These are phyloP conservation scores for Peziza echinospora DNA, from an alignment of 495 filamentous ascomycete genomes.

Conservation along the genomic window DNA sequence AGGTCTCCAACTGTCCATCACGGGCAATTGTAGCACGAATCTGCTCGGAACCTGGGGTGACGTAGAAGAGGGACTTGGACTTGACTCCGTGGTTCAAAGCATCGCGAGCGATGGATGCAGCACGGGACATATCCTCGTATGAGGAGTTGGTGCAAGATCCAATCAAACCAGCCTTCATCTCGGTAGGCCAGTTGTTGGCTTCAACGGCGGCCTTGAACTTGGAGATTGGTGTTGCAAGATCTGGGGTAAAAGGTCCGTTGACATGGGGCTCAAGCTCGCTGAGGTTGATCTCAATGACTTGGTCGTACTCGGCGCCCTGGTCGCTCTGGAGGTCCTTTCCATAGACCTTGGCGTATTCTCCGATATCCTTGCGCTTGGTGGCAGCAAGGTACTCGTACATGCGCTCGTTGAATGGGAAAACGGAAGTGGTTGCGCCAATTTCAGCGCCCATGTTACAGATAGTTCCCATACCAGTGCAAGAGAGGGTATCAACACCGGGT, in stretches of 20 bases:
- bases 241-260: constrained; percentile 98
- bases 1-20: constrained; percentile 85
- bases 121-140: constrained; percentile 97
- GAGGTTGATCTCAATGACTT: constrained; percentile 89
- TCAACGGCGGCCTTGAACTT: constrained; percentile 91
- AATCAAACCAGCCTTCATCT: constrained; percentile 89
- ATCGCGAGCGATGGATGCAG: constrained; percentile 83
- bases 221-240: constrained; percentile 93
- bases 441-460: constrained; percentile 50
- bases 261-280: constrained; percentile 90
- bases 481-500: constrained; percentile 51
- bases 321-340: constrained; percentile 74
- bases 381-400: constrained; percentile 90
- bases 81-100: constrained; percentile 86
- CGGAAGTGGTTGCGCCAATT: constrained; percentile 74
- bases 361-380: constrained; percentile 79
- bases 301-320: constrained; percentile 86
- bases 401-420: constrained; percentile 96
- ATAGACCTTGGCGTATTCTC: constrained; percentile 69
- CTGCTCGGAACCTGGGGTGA: constrained; percentile 94
- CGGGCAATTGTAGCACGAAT: constrained; percentile 88
- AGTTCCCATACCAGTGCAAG: constrained; percentile 43
- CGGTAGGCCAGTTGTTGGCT: constrained; percentile 87
- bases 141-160: constrained; percentile 99
- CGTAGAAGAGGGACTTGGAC: constrained; percentile 79